Conservation (phyloP, 176 grass and related monocot genomes). For the sorghum (Sorghum bicolor) region DNA sequence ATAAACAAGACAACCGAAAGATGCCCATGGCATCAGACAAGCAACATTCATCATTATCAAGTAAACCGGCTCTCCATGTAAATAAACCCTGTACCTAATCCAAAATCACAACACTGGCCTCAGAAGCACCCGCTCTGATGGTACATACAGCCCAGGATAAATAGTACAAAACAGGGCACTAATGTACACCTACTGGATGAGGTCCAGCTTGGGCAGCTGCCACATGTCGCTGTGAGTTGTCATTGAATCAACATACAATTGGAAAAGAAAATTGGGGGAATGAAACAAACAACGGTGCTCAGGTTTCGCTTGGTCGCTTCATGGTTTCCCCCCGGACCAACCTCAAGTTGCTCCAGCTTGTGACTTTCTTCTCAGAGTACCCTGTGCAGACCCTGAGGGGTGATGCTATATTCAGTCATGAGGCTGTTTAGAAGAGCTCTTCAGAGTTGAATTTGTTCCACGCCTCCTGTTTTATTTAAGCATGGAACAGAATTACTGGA, state of each 20-base stretch:
- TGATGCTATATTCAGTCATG: not conserved
- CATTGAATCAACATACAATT: constrained; percentile 33
- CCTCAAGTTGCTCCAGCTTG: not conserved
- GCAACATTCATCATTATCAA: constrained; percentile 18
- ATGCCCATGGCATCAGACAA: not conserved
- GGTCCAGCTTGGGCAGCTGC: not conserved
- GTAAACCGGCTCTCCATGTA: constrained; percentile 18
- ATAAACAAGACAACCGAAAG: constrained; percentile 31
- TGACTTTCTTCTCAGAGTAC: not conserved
- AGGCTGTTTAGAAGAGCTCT: constrained; percentile 53
- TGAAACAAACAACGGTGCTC: not conserved
- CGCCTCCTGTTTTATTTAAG: constrained; percentile 55
- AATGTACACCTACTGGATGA: constrained; percentile 42
- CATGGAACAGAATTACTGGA: constrained; percentile 6
- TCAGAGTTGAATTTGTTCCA: constrained; percentile 78
- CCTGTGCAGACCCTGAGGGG: constrained; percentile 15
- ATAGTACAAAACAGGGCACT: constrained; percentile 35
- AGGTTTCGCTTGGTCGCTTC: constrained; percentile 25
- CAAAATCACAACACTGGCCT: constrained; percentile 25
- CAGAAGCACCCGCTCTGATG: not conserved
- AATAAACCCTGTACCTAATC: constrained; percentile 27
- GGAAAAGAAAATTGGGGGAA: not conserved
- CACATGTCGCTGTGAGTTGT: constrained; percentile 18
- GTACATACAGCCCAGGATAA: constrained; percentile 26
- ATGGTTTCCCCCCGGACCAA: not conserved